Evolutionary conservation across 208 protist genomes (phyloP).

Genomic region (Trypanosoma cruzi): DNA sequence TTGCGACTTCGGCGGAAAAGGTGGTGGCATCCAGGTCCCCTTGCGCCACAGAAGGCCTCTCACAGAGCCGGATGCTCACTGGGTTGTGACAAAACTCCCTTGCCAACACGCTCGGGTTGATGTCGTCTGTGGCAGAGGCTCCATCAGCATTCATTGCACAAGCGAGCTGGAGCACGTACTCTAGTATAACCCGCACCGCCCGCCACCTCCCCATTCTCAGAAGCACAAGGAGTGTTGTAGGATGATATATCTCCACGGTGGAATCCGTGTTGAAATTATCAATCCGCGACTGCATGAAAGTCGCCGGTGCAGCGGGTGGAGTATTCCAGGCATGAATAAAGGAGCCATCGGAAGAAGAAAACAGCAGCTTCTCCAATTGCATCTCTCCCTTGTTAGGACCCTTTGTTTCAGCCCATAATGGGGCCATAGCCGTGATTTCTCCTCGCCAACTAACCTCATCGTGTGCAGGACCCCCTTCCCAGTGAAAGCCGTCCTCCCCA

Average conservation of each 20-base stretch:
- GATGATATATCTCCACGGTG: constrained; percentile 15
- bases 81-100: constrained; percentile 18
- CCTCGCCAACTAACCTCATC: not conserved
- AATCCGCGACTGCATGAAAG: not conserved
- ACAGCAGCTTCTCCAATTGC: constrained; percentile 5
- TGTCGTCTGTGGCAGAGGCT: not conserved
- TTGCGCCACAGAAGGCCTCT: not conserved
- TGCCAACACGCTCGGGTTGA: not conserved
- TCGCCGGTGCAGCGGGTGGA: not conserved
- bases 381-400: not conserved
- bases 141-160: not conserved
- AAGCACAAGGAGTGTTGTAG: constrained; percentile 14
- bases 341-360: constrained; percentile 17
- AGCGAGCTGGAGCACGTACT: constrained; percentile 8
- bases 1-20: not conserved
- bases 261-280: not conserved
- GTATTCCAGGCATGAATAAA: constrained; percentile 14
- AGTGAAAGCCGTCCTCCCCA: not conserved
- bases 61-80: constrained; percentile 12
- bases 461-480: not conserved
- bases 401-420: not conserved
- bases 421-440: constrained; percentile 19
- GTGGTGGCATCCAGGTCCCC: not conserved
- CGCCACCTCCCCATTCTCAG: constrained; percentile 11
- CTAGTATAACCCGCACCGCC: not conserved